Percentiles rank a stretch among this genome's conserved stretches.
Evolutionary conservation across 371 early-diverging fungal genomes (phyloP).

Genomic region (Syncephalastrum racemosum): DNA sequence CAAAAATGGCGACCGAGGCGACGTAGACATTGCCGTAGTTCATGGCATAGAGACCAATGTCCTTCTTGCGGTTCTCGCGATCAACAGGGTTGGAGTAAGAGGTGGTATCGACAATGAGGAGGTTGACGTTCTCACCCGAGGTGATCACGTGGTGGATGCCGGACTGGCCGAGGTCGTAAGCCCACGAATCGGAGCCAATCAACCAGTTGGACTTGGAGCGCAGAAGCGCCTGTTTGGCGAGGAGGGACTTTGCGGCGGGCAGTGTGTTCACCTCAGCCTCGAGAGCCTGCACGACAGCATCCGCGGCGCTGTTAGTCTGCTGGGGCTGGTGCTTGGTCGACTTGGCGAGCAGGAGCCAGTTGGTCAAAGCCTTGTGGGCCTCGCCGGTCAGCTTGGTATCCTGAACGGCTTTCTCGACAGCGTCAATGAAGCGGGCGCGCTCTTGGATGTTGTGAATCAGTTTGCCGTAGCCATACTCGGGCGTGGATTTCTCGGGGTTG

Average conservation of each 20-base stretch:
- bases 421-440: slow-evolving; percentile 67
- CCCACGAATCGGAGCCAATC: slow-evolving; percentile 84
- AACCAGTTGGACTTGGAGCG: slow-evolving; percentile 80
- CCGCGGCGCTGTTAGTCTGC: slow-evolving; percentile 35
- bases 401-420: slow-evolving; percentile 59
- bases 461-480: slow-evolving; percentile 86
- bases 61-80: slow-evolving; percentile 84
- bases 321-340: slow-evolving; percentile 52
- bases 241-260: slow-evolving; percentile 24
- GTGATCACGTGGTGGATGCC: slow-evolving; percentile 90
- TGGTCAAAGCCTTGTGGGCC: slow-evolving; percentile 60
- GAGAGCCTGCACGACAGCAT: slow-evolving; percentile 33
- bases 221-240: slow-evolving; percentile 41
- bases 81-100: slow-evolving; percentile 62
- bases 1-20: slow-evolving; percentile 85
- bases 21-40: slow-evolving; percentile 88
- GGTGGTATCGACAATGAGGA: slow-evolving; percentile 84
- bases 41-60: slow-evolving; percentile 93
- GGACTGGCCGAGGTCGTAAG: slow-evolving; percentile 83
- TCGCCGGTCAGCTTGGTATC: slow-evolving; percentile 48
- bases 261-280: slow-evolving; percentile 20
- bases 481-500: slow-evolving; percentile 56
- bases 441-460: slow-evolving; percentile 68
- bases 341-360: slow-evolving; percentile 69
- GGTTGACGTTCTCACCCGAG: slow-evolving; percentile 82